Evolutionary conservation across 1,139 yeast species (phyloP).

Genomic region (Scheffersomyces quercinus): DNA sequence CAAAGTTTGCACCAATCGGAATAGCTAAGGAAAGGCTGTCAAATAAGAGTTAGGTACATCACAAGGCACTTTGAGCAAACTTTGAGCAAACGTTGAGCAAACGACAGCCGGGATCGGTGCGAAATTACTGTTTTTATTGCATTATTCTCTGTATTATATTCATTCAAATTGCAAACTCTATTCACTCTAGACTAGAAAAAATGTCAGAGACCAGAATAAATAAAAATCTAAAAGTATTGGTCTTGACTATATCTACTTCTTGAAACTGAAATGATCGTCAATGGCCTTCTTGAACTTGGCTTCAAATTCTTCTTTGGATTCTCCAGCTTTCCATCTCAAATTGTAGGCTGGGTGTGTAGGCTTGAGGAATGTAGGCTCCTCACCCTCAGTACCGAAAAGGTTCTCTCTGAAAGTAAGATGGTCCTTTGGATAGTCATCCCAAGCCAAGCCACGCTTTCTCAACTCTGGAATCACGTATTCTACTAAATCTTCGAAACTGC

Average conservation of each 20-base stretch:
- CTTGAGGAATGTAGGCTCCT: slow-evolving; percentile 7
- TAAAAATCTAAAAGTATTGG: too few species aligned
- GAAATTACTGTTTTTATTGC: too few species aligned
- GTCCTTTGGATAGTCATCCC: slow-evolving; percentile 29
- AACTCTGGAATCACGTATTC: slow-evolving; percentile 27
- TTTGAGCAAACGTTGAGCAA: too few species aligned
- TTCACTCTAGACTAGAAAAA: too few species aligned
- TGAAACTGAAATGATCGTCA: neutral
- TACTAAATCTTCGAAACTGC: slow-evolving; percentile 29
- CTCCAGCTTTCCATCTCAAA: slow-evolving; percentile 41
- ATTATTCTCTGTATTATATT: too few species aligned
- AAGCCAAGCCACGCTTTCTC: slow-evolving; percentile 24
- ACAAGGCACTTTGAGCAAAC: too few species aligned
- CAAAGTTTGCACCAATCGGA: too few species aligned
- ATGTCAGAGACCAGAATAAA: too few species aligned
- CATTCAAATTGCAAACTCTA: too few species aligned
- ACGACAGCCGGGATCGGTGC: too few species aligned
- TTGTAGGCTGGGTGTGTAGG: slow-evolving; percentile 37
- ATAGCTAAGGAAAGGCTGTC: too few species aligned
- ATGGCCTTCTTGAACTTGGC: slow-evolving; percentile 1
- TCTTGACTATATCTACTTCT: neutral
- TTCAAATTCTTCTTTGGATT: slow-evolving; percentile 38
- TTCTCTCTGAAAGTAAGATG: slow-evolving; percentile 24
- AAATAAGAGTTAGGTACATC: too few species aligned
- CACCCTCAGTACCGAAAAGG: slow-evolving; percentile 15